Evolutionary conservation across 805 yeast genomes (phyloP).

Genomic region (Ogataea allantospora): DNA sequence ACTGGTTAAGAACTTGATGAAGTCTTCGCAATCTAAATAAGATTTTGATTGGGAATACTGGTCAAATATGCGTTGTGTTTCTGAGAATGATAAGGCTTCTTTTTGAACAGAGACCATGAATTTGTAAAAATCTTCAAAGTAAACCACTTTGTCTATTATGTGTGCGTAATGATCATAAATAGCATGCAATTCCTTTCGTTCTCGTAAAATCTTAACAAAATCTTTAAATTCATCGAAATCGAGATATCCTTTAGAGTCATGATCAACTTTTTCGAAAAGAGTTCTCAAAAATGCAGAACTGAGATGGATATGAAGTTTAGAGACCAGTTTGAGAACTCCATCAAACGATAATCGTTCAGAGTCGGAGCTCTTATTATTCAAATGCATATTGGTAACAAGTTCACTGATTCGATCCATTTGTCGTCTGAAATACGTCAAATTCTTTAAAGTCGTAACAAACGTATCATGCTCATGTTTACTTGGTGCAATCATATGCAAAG

Average conservation of each 20-base stretch:
- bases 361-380: constrained; percentile 46
- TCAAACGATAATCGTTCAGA: constrained; percentile 50
- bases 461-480: constrained; percentile 49
- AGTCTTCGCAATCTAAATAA: constrained; percentile 27
- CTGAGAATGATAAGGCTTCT: constrained; percentile 35
- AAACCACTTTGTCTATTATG: constrained; percentile 20
- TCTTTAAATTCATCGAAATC: constrained; percentile 71
- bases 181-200: constrained; percentile 55
- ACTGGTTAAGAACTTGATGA: constrained; percentile 34
- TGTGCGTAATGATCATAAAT: constrained; percentile 31
- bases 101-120: constrained; percentile 51
- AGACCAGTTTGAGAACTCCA: constrained; percentile 65
- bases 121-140: constrained; percentile 31
- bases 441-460: constrained; percentile 53
- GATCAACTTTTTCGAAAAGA: constrained; percentile 56
- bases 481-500: constrained; percentile 73
- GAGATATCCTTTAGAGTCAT: constrained; percentile 47
- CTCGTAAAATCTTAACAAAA: constrained; percentile 68
- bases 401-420: constrained; percentile 54
- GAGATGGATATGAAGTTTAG: constrained; percentile 69
- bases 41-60: constrained; percentile 33
- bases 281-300: constrained; percentile 47
- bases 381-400: constrained; percentile 52
- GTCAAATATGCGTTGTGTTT: constrained; percentile 35
- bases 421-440: constrained; percentile 54